Evolutionary conservation across 116 monocot species (phyloP), one percentile per base, ranked within the genome.

Genomic region (Phalaenopsis hybrid): DNA sequence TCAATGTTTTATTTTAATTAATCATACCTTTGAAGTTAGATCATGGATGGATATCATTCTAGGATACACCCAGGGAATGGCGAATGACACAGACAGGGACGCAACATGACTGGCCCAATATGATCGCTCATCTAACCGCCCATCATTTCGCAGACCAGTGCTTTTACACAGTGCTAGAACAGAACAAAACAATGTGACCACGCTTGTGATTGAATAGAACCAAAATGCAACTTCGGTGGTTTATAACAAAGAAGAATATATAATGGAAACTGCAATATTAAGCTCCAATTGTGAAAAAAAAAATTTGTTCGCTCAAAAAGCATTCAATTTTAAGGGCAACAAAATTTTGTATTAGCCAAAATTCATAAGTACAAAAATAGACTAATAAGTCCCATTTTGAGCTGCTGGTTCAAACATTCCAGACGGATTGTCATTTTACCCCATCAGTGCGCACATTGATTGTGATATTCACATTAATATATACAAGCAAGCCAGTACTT

Each of bases 21-120:
- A 78, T 52, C 81, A 78, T 89, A 99, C 99, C 95, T 87, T 94
- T 43, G 86, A 81, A 76, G 69, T 82, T 18, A 99, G 86, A 76
- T 94, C 88, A 80, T 99, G 95, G 59, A 99, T 75, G 6, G 94
- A 78, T 63, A 99, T 89, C 95, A 99, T 92, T 84, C 99, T 89
- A 34, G 99, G 99, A 88, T 94, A 95, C 70, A 99, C 95, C 61
- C 93, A 84, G 79, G 99, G 92, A 86, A 94, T 85, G 81, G 87
- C 89, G 72, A 94, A 50, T 11, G 86, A 69, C 23, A 89, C 85
- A 72, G 95, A 88, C 83, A 99, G 88, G 44, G 87, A 85, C 57
- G 87, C 70, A 57, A 81, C 91, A 83, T 79, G 92, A 69, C 68
- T 86, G 50, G 82, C 87, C 99, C 99, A 99, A 80, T 92, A 95